Evolutionary conservation across 768 basidiomycete species (phyloP).

Genomic region (Auricularia auricula-judae): DNA sequence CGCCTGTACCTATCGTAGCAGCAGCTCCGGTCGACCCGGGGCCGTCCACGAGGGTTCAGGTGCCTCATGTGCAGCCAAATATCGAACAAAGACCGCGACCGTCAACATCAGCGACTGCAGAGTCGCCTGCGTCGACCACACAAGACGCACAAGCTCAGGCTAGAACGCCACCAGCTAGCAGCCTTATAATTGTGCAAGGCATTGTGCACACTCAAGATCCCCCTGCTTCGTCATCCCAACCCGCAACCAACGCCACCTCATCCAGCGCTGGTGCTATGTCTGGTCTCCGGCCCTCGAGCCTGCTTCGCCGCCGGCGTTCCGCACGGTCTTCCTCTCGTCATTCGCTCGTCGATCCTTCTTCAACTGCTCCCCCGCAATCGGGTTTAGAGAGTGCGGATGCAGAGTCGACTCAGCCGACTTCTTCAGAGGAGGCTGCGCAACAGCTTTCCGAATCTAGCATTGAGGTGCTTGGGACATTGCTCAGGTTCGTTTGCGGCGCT

Average conservation of each 20-base stretch:
- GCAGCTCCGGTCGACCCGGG: background rate
- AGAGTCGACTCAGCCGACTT: background rate
- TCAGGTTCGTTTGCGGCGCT: slow-evolving; percentile 42
- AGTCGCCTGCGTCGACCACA: background rate
- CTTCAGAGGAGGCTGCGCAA: slow-evolving; percentile 4
- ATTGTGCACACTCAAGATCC: background rate
- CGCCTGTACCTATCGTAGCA: background rate
- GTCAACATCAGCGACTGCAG: background rate
- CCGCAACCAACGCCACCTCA: background rate
- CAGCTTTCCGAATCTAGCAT: slow-evolving; percentile 35
- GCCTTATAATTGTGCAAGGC: background rate
- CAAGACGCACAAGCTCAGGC: background rate
- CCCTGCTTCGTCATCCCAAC: background rate
- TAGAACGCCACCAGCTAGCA: background rate
- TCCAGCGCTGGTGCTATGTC: background rate
- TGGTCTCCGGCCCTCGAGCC: background rate
- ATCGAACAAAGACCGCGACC: background rate
- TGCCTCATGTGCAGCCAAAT: background rate
- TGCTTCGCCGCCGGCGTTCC: background rate
- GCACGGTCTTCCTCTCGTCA: background rate
- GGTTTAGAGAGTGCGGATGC: background rate
- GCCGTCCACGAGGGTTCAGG: background rate
- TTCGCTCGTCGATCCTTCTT: background rate
- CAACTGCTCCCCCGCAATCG: background rate
- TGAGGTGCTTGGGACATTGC: slow-evolving; percentile 70